These are phyloP conservation scores for Neonectria faginata DNA, from an alignment of 2,329 filamentous ascomycete genomes.

Conservation along the genomic window DNA sequence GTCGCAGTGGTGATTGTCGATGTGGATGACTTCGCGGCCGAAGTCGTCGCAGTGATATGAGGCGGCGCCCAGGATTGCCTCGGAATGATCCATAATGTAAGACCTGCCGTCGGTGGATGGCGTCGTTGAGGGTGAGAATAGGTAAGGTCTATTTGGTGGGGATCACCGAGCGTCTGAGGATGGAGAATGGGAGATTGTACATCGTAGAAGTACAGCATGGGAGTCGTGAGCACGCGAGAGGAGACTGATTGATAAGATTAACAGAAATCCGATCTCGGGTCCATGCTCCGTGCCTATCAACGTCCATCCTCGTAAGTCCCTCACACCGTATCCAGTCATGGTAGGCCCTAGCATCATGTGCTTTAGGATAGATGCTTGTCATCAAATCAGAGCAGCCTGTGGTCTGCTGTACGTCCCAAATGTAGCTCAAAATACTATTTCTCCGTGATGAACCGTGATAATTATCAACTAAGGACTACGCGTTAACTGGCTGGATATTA, in stretches of 20 bases:
- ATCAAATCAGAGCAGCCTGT: not conserved
- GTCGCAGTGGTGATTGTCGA: constrained; percentile 20
- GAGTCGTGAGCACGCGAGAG: not conserved
- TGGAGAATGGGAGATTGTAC: not conserved
- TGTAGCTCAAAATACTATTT: too few species aligned
- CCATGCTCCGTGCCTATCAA: constrained; percentile 3
- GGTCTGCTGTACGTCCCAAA: too few species aligned
- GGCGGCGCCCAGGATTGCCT: constrained; percentile 16
- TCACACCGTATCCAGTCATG: not conserved
- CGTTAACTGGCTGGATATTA: too few species aligned
- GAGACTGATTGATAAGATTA: constrained; percentile 24
- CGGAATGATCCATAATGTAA: constrained; percentile 15
- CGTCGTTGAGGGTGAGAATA: constrained; percentile 1
- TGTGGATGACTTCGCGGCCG: constrained; percentile 21
- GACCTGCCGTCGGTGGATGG: not conserved
- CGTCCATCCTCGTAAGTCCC: not conserved
- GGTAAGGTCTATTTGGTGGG: constrained; percentile 2
- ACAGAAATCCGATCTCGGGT: constrained; percentile 18
- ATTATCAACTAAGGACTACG: not conserved
- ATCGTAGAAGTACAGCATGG: not conserved
- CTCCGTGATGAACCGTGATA: too few species aligned
- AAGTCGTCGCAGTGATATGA: constrained; percentile 24
- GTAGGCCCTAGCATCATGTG: not conserved
- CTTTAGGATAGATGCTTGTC: not conserved
- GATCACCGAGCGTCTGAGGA: not conserved